Conservation (phyloP, 2,329 filamentous ascomycete species). For the Colletotrichum destructivum region DNA sequence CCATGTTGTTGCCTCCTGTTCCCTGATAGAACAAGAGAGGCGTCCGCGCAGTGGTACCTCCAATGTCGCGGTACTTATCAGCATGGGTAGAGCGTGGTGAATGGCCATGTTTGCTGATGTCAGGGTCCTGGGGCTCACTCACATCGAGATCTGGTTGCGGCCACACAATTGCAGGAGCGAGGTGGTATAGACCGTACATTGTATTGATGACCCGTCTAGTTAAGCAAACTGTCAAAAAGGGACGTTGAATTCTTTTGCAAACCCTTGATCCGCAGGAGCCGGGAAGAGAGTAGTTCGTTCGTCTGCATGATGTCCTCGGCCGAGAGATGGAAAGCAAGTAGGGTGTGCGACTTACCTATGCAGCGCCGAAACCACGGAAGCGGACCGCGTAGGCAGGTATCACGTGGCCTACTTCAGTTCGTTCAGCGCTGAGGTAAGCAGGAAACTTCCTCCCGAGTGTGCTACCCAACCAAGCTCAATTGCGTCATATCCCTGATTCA, state of each 20-base stretch:
- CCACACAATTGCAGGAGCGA: constrained; percentile 6
- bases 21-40: constrained; percentile 17
- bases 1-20: constrained; percentile 22
- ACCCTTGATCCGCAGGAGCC: not conserved
- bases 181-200: no score
- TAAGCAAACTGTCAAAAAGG: no score
- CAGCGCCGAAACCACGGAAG: not conserved
- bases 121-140: constrained; percentile 40
- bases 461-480: constrained; percentile 5
- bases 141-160: constrained; percentile 38
- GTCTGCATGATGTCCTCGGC: constrained; percentile 7
- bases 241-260: constrained; percentile 7
- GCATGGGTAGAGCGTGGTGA: constrained; percentile 30
- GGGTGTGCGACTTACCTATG: not conserved
- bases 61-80: constrained; percentile 34
- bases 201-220: no score
- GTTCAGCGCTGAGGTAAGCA: constrained; percentile 29
- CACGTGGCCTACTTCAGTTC: constrained; percentile 17
- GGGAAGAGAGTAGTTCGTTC: not conserved
- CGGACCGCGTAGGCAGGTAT: constrained; percentile 8
- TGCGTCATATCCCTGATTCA: constrained; percentile 25
- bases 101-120: constrained; percentile 36
- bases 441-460: no score
- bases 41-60: constrained; percentile 25
- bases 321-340: not conserved